Evolutionary conservation across 345 rosid species (phyloP).

Genomic region (Ceriops tagal): DNA sequence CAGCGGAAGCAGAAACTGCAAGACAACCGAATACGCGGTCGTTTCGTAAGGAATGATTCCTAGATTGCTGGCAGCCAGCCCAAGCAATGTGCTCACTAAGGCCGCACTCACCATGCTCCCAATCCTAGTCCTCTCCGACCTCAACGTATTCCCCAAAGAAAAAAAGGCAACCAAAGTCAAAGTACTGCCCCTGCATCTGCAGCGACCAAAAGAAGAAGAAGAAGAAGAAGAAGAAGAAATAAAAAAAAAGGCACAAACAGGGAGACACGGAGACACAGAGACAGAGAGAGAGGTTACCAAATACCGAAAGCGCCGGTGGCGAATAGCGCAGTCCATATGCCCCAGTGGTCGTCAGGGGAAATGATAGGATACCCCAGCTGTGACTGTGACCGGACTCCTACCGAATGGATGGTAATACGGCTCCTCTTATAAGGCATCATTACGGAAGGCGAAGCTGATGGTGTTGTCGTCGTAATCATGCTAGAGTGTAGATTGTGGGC

Average conservation of each 20-base stretch:
- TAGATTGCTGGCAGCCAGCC: slow-evolving; percentile 70
- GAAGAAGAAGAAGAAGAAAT: too few relatives aligned
- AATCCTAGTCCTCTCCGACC: slow-evolving; percentile 79
- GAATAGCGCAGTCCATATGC: slow-evolving; percentile 73
- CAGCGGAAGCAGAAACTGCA: slow-evolving; percentile 67
- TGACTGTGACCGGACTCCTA: slow-evolving; percentile 23
- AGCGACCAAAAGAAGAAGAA: too few relatives aligned
- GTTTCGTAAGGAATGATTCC: slow-evolving; percentile 64
- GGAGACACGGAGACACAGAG: too few relatives aligned
- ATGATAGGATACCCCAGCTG: slow-evolving; percentile 50
- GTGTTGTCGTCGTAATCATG: not conserved
- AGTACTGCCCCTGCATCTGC: too few relatives aligned
- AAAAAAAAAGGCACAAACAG: too few relatives aligned
- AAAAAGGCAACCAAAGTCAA: too few relatives aligned
- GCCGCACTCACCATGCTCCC: slow-evolving; percentile 81
- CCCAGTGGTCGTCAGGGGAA: slow-evolving; percentile 74
- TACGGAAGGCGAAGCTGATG: too few relatives aligned
- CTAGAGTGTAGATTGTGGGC: not conserved
- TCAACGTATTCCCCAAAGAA: slow-evolving; percentile 4
- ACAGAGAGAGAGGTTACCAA: slow-evolving; percentile 39
- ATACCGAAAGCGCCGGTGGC: slow-evolving; percentile 80
- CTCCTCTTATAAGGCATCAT: not conserved
- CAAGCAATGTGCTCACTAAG: slow-evolving; percentile 70
- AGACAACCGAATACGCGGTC: slow-evolving; percentile 52
- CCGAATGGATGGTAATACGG: not conserved